Conservation (phyloP, 139 green algal species). For the Gonium pectorale region DNA sequence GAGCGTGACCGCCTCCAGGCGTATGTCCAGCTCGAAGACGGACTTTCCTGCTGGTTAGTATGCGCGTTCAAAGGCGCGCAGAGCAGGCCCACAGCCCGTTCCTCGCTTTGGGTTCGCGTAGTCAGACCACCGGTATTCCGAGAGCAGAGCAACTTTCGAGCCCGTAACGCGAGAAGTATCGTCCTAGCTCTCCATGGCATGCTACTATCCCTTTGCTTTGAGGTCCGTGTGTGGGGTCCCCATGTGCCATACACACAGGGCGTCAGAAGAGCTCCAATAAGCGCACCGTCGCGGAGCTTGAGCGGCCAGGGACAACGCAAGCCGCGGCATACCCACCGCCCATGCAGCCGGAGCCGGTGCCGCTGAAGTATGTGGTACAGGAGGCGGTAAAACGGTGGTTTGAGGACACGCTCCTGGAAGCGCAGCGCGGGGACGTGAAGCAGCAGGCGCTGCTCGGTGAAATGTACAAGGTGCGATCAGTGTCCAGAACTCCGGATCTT, state of each 20-base stretch:
- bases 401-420: conserved; percentile 79
- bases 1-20: conserved; percentile 17
- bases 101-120: too few species aligned
- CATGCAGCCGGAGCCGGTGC: conserved; percentile 47
- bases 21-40: conserved; percentile 42
- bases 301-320: conserved; percentile 3
- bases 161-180: too few species aligned
- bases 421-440: conserved; percentile 66
- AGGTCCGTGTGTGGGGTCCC: neutral
- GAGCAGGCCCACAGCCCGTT: too few species aligned
- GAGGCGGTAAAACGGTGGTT: conserved; percentile 85
- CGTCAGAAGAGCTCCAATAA: conserved; percentile 38
- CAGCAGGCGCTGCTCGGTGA: conserved; percentile 83
- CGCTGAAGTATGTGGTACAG: conserved; percentile 68
- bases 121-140: too few species aligned
- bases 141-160: too few species aligned
- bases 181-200: too few species aligned
- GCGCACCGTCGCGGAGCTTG: conserved; percentile 23
- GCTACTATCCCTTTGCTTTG: neutral
- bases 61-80: too few species aligned
- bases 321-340: neutral
- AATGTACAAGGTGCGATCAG: conserved; percentile 74
- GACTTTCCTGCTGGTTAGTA: conserved; percentile 7
- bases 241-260: neutral
- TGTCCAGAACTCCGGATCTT: too few species aligned